Evolutionary conservation across 163 green algal species (phyloP), one percentile per base, ranked within the genome.

Genomic region (Coccomyxa subellipsoidea): DNA sequence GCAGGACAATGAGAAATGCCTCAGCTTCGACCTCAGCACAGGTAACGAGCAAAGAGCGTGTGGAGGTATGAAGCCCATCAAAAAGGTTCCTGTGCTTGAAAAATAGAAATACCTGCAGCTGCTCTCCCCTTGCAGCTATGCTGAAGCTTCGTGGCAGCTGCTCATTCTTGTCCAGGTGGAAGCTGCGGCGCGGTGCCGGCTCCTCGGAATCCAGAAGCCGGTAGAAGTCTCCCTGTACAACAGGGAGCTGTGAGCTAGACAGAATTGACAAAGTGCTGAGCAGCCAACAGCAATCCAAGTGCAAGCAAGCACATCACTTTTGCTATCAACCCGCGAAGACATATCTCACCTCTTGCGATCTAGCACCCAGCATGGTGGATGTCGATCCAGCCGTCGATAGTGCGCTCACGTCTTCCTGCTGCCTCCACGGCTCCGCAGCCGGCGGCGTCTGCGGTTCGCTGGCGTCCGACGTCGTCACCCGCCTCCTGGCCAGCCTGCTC

Each of bases 121-220:
- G 15, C 3, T 18, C 47, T 59, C 29, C 66, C 66, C n/a, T 73
- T 18, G 66, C 66, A 73, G 29, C n/a, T 34, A 73, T 73, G 66
- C 66, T 73, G 66, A 73, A 73, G 66, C 66, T 73, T 27, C 66
- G 27, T 8, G 66, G 66, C 66, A 73, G 66, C 66, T 73, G 66
- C 66, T 73, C 66, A 32, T 36, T 8, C 29, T 73, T 34, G 66
- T 34, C n/a, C 66, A 36, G 10, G 29, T 73, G 66, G 8, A 73
- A 73, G 27, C 66, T 73, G n/a, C 29, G n/a, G 21, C 66, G 66
- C 31, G 66, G 66, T 34, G n/a, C 66, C 3, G 66, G 66, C 8
- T 34, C 66, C 66, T 32, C 29, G 18, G 66, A 73, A 23, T 73
- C 66, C 66, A 73, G 32, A 8, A 73, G 66, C 66, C 66, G 27